Percentiles rank a stretch among this genome's conserved stretches.
These are phyloP conservation scores for Pleurotus tuber-regium DNA, from an alignment of 768 basidiomycete genomes.

Conservation along the genomic window DNA sequence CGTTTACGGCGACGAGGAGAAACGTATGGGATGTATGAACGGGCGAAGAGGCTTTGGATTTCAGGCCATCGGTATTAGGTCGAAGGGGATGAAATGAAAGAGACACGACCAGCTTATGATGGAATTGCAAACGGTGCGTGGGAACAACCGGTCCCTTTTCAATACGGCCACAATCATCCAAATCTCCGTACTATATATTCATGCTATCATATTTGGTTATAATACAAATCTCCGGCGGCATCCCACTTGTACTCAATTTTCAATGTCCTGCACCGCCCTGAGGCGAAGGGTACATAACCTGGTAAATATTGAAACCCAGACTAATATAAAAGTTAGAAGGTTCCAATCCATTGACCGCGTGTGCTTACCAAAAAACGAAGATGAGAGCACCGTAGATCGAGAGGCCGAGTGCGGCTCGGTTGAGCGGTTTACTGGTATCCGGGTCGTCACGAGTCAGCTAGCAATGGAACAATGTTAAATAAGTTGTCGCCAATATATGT, in stretches of 20 bases:
- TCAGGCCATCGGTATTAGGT: constrained; percentile 8
- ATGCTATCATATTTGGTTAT: no score
- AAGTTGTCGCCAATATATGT: neutral
- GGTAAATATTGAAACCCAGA: constrained; percentile 77
- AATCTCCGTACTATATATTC: constrained; percentile 6
- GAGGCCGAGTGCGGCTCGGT: constrained; percentile 63
- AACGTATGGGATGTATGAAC: neutral
- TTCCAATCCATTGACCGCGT: constrained; percentile 12
- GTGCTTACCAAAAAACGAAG: constrained; percentile 82
- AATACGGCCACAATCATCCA: neutral
- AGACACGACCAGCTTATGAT: constrained; percentile 4
- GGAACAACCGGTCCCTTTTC: constrained; percentile 1
- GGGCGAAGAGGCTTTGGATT: neutral
- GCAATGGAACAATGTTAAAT: constrained; percentile 11
- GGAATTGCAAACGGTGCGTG: constrained; percentile 8
- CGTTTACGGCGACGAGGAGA: neutral
- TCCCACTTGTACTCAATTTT: neutral
- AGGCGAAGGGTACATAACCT: constrained; percentile 40
- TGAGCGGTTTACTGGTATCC: constrained; percentile 43
- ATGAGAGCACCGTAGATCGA: constrained; percentile 74
- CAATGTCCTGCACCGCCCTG: constrained; percentile 20
- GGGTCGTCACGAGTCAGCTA: constrained; percentile 72
- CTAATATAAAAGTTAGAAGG: constrained; percentile 32
- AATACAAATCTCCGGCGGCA: no score
- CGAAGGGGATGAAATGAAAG: constrained; percentile 9